These are phyloP conservation scores for Logfia minima DNA, from an alignment of 129 eudicot species.

Conservation along the genomic window DNA sequence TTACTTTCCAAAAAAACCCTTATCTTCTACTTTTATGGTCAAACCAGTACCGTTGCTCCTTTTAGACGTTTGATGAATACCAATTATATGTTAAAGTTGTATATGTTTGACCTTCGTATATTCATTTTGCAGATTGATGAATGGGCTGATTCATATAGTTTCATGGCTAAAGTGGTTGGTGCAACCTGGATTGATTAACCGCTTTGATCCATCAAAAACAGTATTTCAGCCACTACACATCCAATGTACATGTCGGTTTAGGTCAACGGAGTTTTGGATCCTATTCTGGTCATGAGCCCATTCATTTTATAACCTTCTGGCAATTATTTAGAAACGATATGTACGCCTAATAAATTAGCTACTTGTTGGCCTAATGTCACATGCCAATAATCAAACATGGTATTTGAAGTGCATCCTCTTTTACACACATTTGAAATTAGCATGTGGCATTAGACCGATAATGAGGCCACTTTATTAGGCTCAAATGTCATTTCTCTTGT, in stretches of 20 bases:
- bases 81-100: neutral
- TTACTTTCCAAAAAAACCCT: neutral
- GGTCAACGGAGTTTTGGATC: neutral
- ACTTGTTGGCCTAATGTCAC: neutral
- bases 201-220: neutral
- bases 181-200: slow-evolving; percentile 45
- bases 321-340: neutral
- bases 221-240: slow-evolving; percentile 2
- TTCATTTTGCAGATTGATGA: slow-evolving; percentile 41
- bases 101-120: slow-evolving; percentile 3
- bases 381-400: neutral
- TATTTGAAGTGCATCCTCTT: neutral
- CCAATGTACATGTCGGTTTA: neutral
- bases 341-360: neutral
- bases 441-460: neutral
- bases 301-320: neutral
- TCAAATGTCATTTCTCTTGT: neutral
- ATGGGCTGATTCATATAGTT: slow-evolving; percentile 45
- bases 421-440: neutral
- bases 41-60: neutral
- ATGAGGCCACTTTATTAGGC: neutral
- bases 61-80: neutral
- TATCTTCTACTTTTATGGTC: neutral
- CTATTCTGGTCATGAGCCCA: neutral
- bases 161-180: slow-evolving; percentile 46